Conservation (phyloP, 306 rosid species). For the Urtica urens region DNA sequence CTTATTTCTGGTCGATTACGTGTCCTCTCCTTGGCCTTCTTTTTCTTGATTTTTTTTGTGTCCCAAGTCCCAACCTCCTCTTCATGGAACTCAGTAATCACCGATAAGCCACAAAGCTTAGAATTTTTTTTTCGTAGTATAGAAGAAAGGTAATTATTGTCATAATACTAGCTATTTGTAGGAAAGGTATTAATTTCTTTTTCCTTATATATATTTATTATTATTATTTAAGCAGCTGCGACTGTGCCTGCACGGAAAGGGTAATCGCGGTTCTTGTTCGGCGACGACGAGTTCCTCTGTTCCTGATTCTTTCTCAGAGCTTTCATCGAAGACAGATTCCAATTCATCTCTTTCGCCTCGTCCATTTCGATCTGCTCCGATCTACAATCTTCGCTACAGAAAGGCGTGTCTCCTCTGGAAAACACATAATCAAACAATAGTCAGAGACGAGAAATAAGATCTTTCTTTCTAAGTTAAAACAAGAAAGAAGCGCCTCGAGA, state of each 20-base stretch:
- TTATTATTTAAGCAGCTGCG: constrained; percentile 49
- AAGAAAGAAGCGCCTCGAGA: too few species aligned
- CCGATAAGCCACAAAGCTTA: background rate
- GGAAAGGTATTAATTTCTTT: too few species aligned
- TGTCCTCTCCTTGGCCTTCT: constrained; percentile 16
- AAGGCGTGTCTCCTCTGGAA: constrained; percentile 88
- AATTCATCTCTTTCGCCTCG: constrained; percentile 61
- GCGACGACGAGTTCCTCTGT: constrained; percentile 48
- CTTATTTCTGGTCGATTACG: constrained; percentile 11
- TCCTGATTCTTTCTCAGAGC: constrained; percentile 56
- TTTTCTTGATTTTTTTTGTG: too few species aligned
- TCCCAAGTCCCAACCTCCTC: constrained; percentile 3
- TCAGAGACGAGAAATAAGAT: too few species aligned
- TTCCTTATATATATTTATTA: background rate
- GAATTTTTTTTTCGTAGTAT: background rate
- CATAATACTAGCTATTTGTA: too few species aligned
- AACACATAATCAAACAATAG: too few species aligned
- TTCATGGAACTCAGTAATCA: constrained; percentile 12
- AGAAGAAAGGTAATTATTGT: background rate
- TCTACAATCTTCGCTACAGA: constrained; percentile 89
- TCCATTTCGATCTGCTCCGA: constrained; percentile 69
- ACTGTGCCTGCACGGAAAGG: constrained; percentile 53
- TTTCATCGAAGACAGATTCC: constrained; percentile 48
- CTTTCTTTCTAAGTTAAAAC: too few species aligned
- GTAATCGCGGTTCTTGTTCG: constrained; percentile 39